A percentile compares a stretch with the other conserved stretches of the same genome.
Conservation (phyloP, 2,329 filamentous ascomycete species). For the Pyrenochaeta sp. region DNA sequence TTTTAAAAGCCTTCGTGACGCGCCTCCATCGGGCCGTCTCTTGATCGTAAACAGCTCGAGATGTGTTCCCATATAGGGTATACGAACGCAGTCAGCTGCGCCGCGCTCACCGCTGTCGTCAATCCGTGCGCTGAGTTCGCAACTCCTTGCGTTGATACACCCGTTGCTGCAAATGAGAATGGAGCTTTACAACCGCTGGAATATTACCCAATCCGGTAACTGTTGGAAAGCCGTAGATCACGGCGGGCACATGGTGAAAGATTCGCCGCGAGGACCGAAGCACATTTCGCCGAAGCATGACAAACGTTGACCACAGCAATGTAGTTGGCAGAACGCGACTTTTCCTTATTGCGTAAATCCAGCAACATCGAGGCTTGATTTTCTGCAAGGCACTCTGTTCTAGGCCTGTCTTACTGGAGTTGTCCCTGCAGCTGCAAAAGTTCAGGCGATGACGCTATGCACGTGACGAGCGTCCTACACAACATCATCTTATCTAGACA, state of each 20-base stretch:
- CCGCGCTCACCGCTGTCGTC: neutral
- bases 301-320: neutral
- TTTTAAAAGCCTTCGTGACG: neutral
- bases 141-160: neutral
- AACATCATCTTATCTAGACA: neutral
- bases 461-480: neutral
- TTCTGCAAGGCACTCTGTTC: neutral
- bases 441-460: neutral
- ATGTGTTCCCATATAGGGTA: neutral
- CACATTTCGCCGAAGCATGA: neutral
- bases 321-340: neutral
- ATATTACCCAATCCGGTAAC: constrained; percentile 13
- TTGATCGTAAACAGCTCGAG: neutral
- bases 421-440: neutral
- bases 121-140: neutral
- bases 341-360: neutral
- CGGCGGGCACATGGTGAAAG: constrained; percentile 17
- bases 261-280: constrained; percentile 9
- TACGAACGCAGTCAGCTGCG: constrained; percentile 1
- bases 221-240: constrained; percentile 10
- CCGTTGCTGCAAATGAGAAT: neutral
- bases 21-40: neutral
- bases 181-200: neutral
- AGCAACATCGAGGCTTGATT: neutral
- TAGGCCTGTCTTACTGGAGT: neutral